Evolutionary conservation across 495 filamentous ascomycete genomes (phyloP).

Genomic region (Podospora pseudopauciseta): DNA sequence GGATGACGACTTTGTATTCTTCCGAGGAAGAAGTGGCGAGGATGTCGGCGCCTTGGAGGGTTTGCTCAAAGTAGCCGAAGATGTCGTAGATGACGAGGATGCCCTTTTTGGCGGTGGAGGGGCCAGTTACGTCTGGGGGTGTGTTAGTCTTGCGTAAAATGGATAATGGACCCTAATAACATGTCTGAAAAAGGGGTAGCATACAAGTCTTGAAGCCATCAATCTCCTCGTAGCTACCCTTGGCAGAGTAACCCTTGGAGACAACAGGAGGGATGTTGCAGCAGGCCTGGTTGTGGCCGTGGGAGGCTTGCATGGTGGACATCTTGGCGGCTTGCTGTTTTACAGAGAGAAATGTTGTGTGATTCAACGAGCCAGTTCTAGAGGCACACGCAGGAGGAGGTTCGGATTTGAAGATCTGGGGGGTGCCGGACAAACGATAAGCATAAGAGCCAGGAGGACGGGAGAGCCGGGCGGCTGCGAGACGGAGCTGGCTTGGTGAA

Average conservation of each 20-base stretch:
- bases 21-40: slow-evolving; percentile 54
- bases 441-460: slow-evolving; percentile 14
- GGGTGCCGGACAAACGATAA: slow-evolving; percentile 15
- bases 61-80: slow-evolving; percentile 69
- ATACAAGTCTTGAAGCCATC: slow-evolving; percentile 67
- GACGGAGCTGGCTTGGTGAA: slow-evolving; percentile 19
- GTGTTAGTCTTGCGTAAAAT: not conserved
- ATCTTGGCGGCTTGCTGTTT: slow-evolving; percentile 36
- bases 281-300: slow-evolving; percentile 57
- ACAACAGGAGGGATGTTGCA: slow-evolving; percentile 70
- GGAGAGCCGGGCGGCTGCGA: slow-evolving; percentile 12
- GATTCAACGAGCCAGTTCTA: not conserved
- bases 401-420: slow-evolving; percentile 2
- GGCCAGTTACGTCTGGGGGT: slow-evolving; percentile 58
- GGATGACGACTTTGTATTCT: slow-evolving; percentile 62
- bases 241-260: slow-evolving; percentile 56
- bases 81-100: slow-evolving; percentile 67
- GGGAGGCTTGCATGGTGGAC: slow-evolving; percentile 49
- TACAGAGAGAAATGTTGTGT: not conserved
- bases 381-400: not conserved
- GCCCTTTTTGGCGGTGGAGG: slow-evolving; percentile 53
- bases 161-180: too few relatives aligned
- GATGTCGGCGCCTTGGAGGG: slow-evolving; percentile 67
- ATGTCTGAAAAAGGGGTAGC: not conserved
- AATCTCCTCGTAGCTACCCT: slow-evolving; percentile 62